Evolutionary conservation across 2,329 filamentous ascomycete genomes (phyloP).

Genomic region (Penicillium italicum): DNA sequence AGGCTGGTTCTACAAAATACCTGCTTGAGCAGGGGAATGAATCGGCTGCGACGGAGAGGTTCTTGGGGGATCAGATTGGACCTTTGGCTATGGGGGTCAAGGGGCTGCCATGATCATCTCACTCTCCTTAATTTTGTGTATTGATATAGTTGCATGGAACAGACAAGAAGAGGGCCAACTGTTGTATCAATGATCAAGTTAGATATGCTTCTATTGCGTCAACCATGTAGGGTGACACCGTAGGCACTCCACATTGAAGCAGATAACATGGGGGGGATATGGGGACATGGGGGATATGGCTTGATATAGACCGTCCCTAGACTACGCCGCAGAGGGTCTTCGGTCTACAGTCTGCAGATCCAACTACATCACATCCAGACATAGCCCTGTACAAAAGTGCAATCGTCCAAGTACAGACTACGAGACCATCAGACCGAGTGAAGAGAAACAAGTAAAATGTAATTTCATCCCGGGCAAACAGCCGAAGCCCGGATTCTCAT

Average conservation of each 20-base stretch:
- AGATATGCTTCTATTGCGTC: background rate
- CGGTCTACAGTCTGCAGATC: background rate
- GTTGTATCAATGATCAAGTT: background rate
- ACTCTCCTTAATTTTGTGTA: background rate
- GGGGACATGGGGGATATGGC: background rate
- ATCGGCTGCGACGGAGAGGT: background rate
- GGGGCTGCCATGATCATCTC: background rate
- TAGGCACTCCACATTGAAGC: background rate
- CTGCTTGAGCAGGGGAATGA: background rate
- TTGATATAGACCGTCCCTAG: background rate
- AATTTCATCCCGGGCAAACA: slow-evolving; percentile 26
- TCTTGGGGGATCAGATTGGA: background rate
- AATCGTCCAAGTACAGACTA: background rate
- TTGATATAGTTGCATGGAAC: too few relatives aligned
- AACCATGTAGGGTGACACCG: background rate
- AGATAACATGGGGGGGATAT: background rate
- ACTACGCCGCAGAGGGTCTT: background rate
- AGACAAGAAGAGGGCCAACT: background rate
- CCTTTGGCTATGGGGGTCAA: background rate
- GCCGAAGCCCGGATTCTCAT: slow-evolving; percentile 27
- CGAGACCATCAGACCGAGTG: slow-evolving; percentile 9
- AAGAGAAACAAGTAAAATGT: slow-evolving; percentile 26
- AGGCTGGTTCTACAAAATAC: background rate
- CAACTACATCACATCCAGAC: background rate
- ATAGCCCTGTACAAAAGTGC: background rate